Evolutionary conservation across 106 monocot species (phyloP), one percentile per base, ranked within the genome.

Genomic region (Acorus gramineus): DNA sequence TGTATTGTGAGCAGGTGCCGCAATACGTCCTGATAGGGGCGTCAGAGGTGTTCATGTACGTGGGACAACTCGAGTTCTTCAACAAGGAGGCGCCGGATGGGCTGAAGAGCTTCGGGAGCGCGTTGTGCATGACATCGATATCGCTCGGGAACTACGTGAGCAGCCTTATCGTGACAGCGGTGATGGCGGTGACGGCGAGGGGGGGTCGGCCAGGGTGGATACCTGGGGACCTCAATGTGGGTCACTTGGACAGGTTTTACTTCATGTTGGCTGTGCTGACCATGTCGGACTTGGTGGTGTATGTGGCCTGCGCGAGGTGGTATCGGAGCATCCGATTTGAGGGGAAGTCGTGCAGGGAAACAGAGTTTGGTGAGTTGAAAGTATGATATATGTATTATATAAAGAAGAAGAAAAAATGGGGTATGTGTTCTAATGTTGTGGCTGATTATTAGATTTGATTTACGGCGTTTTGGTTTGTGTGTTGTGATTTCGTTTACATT

Each of bases 11-110:
- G 84, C 84, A 84, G 62, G 77, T 80, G 6, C 84, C 84, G 46
- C 80, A 84, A 61, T 84, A 84, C 63, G 44, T 70, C 44, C 11
- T 84, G 49, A 67, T 84, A 8, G 84, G 84, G 43, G 80, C 70
- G 10, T 84, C 84, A 2, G 84, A 84, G 56, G 84, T 77, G 56
- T 84, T 80, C 65, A 84, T 77, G 72, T 80, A 80, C 46, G 80
- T 84, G 7, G 69, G 61, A 46, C 78, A 75, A 70, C 55, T 80
- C 53, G 84, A 84, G 52, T 84, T 84, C 69, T 84, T 84, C 80
- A 84, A 84, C 50, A 7, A 64, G 6, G 69, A 84, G 67, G 61
- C 67, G 14, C 84, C 84, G 42, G 73, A 80, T 10, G 77, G 77
- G 14, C 54, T 84, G 49, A 84, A 80, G 60, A 79, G 83, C 76